phyloP scores from a whole-genome alignment of 2,329 filamentous ascomycete species.

The Colletotrichum magnum region DNA sequence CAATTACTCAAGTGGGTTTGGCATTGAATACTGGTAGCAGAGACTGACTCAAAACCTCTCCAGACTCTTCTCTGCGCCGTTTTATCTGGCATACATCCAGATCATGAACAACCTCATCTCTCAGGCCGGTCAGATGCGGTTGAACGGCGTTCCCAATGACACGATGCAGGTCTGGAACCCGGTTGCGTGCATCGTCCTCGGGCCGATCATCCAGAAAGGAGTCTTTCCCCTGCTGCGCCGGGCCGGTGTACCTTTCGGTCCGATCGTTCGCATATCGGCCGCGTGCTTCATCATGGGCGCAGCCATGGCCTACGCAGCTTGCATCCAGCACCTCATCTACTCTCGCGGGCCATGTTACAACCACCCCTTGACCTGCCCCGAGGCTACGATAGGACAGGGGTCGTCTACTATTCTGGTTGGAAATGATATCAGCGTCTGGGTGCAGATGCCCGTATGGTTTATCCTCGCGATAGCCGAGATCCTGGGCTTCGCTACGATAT shows the following conservation, averaged over 20 bases:
- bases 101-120: constrained; percentile 69
- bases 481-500: constrained; percentile 56
- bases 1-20: too few relatives aligned
- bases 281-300: constrained; percentile 63
- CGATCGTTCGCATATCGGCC: constrained; percentile 65
- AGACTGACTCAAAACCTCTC: neutral
- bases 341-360: neutral
- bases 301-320: constrained; percentile 64
- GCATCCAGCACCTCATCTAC: constrained; percentile 61
- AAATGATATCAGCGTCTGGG: constrained; percentile 54
- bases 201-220: constrained; percentile 65
- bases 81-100: constrained; percentile 63
- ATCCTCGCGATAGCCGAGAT: constrained; percentile 57
- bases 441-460: constrained; percentile 56
- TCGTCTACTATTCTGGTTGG: neutral
- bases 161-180: constrained; percentile 69
- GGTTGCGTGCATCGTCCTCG: constrained; percentile 66
- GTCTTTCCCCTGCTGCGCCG: constrained; percentile 65
- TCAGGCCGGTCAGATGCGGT: constrained; percentile 67
- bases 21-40: too few relatives aligned
- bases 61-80: constrained; percentile 32
- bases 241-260: constrained; percentile 62
- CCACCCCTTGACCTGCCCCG: neutral
- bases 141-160: constrained; percentile 68
- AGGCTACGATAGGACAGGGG: neutral